phyloP scores from a whole-genome alignment of 345 rosid species.

The Dovyalis caffra region DNA sequence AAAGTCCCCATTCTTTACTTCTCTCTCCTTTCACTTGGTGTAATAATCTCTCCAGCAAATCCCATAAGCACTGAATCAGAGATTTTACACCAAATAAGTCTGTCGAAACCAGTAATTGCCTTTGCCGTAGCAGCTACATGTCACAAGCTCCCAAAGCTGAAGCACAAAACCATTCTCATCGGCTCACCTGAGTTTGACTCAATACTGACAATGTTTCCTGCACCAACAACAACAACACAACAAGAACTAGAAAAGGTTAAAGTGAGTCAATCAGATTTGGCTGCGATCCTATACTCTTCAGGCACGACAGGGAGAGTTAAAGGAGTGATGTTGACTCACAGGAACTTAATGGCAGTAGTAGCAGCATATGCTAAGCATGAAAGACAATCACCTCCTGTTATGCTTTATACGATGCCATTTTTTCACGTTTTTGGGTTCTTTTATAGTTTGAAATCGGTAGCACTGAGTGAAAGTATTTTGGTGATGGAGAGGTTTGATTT shows the following conservation, averaged over 20 bases:
- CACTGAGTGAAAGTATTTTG: constrained; percentile 25
- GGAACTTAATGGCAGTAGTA: constrained; percentile 20
- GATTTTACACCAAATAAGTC: not conserved
- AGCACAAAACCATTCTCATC: not conserved
- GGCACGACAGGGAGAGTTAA: constrained; percentile 42
- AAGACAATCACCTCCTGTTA: constrained; percentile 12
- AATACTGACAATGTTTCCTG: not conserved
- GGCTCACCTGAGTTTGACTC: constrained; percentile 12
- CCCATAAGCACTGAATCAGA: constrained; percentile 13
- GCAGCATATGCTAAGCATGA: not conserved
- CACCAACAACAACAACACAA: not conserved
- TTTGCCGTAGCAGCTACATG: constrained; percentile 4
- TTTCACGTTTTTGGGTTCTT: constrained; percentile 30
- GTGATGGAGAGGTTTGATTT: constrained; percentile 35
- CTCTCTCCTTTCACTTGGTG: constrained; percentile 14
- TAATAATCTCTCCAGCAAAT: constrained; percentile 1
- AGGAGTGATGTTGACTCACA: constrained; percentile 41
- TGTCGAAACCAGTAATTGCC: constrained; percentile 9
- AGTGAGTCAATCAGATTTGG: constrained; percentile 29
- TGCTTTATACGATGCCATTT: constrained; percentile 28
- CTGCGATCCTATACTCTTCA: constrained; percentile 39
- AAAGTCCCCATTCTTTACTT: constrained; percentile 14
- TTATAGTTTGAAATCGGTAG: constrained; percentile 25
- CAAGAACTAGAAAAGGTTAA: not conserved
- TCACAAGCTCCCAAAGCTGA: constrained; percentile 3